These are phyloP conservation scores for Tulasnella calospora DNA, from an alignment of 768 basidiomycete species.

Conservation along the genomic window DNA sequence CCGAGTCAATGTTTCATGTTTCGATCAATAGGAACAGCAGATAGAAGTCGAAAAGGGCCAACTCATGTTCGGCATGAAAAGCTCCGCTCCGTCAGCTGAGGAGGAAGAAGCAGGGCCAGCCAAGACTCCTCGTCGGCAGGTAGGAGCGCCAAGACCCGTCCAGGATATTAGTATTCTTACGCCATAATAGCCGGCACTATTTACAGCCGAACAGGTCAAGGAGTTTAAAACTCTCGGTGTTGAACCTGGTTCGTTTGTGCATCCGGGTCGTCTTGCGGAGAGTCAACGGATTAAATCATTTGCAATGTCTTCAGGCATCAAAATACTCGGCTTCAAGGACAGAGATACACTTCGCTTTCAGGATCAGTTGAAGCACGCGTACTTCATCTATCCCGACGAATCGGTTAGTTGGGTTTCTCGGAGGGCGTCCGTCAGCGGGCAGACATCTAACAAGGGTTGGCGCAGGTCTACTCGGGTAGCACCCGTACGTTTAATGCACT, in stretches of 20 bases:
- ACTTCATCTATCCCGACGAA: slow-evolving; percentile 91
- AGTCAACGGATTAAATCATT: background rate
- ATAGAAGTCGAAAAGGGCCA: slow-evolving; percentile 39
- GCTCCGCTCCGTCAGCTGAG: slow-evolving; percentile 29
- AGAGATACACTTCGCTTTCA: slow-evolving; percentile 65
- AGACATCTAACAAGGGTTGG: background rate
- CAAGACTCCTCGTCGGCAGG: slow-evolving; percentile 26
- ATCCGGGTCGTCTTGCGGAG: background rate
- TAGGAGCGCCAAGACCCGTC: slow-evolving; percentile 14
- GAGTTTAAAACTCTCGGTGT: slow-evolving; percentile 72
- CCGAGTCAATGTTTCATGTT: background rate
- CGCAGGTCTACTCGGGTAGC: slow-evolving; percentile 75
- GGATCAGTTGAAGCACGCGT: slow-evolving; percentile 87
- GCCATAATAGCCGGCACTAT: slow-evolving; percentile 57
- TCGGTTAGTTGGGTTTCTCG: slow-evolving; percentile 45
- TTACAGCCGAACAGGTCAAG: slow-evolving; percentile 73
- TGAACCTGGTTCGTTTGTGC: slow-evolving; percentile 13
- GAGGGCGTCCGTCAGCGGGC: background rate
- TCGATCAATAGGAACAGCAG: slow-evolving; percentile 35
- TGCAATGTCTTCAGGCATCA: slow-evolving; percentile 53
- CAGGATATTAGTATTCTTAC: background rate
- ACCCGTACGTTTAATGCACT: slow-evolving; percentile 88
- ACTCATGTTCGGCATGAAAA: slow-evolving; percentile 39
- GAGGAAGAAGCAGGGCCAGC: slow-evolving; percentile 37
- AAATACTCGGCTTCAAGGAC: slow-evolving; percentile 88